A percentile compares a stretch with the other conserved stretches of the same genome.
Evolutionary conservation across 306 rosid species (phyloP).

Genomic region (Mimosa bimucronata): DNA sequence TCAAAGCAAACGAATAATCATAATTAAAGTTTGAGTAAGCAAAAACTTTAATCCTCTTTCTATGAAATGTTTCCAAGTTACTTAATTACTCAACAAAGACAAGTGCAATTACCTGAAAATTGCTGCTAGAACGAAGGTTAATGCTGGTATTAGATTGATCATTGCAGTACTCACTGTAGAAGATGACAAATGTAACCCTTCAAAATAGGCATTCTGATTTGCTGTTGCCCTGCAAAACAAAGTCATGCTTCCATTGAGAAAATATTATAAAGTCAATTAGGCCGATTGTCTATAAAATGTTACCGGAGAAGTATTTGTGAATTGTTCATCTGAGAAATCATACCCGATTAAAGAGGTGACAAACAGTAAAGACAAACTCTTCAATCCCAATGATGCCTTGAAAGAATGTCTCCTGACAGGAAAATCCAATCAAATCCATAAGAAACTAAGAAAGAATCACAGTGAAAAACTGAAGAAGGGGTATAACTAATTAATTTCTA

Average conservation of each 20-base stretch:
- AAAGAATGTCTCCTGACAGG: too few species aligned
- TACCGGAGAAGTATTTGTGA: too few species aligned
- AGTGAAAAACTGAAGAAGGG: too few species aligned
- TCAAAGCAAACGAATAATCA: too few species aligned
- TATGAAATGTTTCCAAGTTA: neutral
- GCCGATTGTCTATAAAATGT: too few species aligned
- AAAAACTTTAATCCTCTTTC: neutral
- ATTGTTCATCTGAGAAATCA: neutral
- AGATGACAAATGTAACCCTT: slow-evolving; percentile 64
- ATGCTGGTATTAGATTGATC: slow-evolving; percentile 68
- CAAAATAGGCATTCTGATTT: slow-evolving; percentile 68
- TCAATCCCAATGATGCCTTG: slow-evolving; percentile 37
- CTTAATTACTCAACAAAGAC: too few species aligned
- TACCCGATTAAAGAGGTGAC: slow-evolving; percentile 68
- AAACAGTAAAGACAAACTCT: slow-evolving; percentile 58
- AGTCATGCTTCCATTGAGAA: too few species aligned
- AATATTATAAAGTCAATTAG: too few species aligned
- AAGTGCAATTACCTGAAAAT: slow-evolving; percentile 51
- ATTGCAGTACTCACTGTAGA: slow-evolving; percentile 73
- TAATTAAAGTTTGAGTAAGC: too few species aligned
- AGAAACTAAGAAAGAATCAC: too few species aligned
- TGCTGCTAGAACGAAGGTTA: slow-evolving; percentile 67
- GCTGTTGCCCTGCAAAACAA: slow-evolving; percentile 56
- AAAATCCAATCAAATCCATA: too few species aligned
- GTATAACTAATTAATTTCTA: too few species aligned